Conservation (phyloP, 768 basidiomycete genomes). For the Asterophora lycoperdoides region DNA sequence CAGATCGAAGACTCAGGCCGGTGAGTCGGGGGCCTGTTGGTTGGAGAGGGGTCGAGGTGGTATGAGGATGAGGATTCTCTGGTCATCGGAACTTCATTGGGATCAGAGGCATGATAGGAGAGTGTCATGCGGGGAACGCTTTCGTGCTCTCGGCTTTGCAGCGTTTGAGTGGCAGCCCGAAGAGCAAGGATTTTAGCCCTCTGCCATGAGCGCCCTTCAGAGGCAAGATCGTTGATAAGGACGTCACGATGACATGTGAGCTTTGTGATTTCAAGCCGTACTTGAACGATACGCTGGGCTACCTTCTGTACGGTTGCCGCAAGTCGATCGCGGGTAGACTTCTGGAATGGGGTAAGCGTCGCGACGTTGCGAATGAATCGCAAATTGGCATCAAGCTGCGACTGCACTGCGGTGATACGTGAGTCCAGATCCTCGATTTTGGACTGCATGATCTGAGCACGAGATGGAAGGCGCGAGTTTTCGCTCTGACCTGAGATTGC, state of each 20-base stretch:
- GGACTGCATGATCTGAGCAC: conserved; percentile 52
- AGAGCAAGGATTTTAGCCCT: conserved; percentile 67
- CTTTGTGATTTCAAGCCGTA: conserved; percentile 71
- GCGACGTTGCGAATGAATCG: conserved; percentile 78
- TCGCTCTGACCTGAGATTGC: conserved; percentile 20
- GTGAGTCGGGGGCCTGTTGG: conserved; percentile 27
- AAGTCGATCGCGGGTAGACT: conserved; percentile 76
- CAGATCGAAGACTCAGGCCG: conserved; percentile 44
- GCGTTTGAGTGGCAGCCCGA: conserved; percentile 63
- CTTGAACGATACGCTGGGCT: conserved; percentile 59
- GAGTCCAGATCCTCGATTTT: conserved; percentile 65
- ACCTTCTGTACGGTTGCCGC: conserved; percentile 53
- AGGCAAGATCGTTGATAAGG: conserved; percentile 68
- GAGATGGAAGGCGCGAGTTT: conserved; percentile 39
- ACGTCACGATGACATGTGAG: conserved; percentile 73
- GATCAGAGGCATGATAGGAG: conserved; percentile 26
- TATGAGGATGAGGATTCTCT: conserved; percentile 4
- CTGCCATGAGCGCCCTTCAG: conserved; percentile 64
- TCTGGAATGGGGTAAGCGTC: conserved; percentile 84
- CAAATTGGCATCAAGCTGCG: conserved; percentile 63
- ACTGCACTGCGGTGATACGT: conserved; percentile 47
- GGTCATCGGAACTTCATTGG: background rate
- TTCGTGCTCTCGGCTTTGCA: conserved; percentile 42
- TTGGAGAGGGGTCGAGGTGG: conserved; percentile 20
- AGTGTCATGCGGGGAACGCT: conserved; percentile 35